Conservation (phyloP, 1,139 yeast species). For the Hemisphaericaspora xylanilytica region DNA sequence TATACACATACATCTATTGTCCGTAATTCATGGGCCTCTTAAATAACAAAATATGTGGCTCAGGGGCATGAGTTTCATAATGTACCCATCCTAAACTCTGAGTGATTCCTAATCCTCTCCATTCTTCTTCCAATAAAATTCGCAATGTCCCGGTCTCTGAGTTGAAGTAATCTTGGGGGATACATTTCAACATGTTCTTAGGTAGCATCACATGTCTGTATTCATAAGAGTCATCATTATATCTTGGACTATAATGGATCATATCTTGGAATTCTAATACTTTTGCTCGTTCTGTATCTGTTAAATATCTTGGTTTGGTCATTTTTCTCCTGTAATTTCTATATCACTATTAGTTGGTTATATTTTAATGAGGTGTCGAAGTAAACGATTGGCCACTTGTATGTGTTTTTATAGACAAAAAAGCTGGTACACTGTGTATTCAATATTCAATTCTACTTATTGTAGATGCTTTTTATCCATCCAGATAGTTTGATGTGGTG, state of each 20-base stretch:
- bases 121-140: constrained; percentile 89
- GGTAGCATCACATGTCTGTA: constrained; percentile 94
- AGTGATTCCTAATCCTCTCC: constrained; percentile 98
- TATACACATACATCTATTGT: constrained; percentile 9
- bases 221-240: constrained; percentile 87
- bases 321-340: constrained; percentile 15
- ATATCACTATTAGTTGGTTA: background rate
- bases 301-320: constrained; percentile 62
- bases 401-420: no score
- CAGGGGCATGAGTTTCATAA: constrained; percentile 97
- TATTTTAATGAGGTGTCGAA: no score
- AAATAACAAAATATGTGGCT: constrained; percentile 92
- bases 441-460: no score
- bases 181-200: constrained; percentile 88
- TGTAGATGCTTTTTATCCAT: no score
- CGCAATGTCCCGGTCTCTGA: constrained; percentile 93
- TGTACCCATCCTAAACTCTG: constrained; percentile 98
- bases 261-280: constrained; percentile 89
- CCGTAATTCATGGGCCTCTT: constrained; percentile 57
- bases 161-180: constrained; percentile 95
- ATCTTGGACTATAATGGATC: constrained; percentile 91
- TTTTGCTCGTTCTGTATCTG: constrained; percentile 81
- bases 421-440: no score
- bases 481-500: no score
- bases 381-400: no score